phyloP scores from a whole-genome alignment of 345 rosid genomes.

The Eucalyptus erythrocorys region DNA sequence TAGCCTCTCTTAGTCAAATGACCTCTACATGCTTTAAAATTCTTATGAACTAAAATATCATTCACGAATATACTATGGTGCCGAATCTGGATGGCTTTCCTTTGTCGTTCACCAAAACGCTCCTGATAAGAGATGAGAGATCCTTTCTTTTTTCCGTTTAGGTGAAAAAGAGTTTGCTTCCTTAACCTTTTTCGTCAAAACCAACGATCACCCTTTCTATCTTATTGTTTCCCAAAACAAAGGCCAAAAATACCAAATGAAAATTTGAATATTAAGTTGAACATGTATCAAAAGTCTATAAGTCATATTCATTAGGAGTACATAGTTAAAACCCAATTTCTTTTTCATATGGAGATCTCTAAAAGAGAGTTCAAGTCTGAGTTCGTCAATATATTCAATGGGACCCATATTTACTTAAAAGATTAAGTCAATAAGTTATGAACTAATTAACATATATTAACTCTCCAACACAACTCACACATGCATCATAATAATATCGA shows the following conservation, averaged over 20 bases:
- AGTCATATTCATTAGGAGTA: too few species aligned
- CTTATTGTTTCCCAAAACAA: not conserved
- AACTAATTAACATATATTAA: too few species aligned
- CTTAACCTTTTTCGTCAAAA: not conserved
- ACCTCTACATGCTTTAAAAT: not conserved
- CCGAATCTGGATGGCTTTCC: not conserved
- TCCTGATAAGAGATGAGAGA: not conserved
- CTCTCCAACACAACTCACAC: too few species aligned
- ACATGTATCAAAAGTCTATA: accelerated
- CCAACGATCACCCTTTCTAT: not conserved
- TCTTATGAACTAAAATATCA: not conserved
- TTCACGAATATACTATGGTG: not conserved
- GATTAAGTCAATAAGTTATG: too few species aligned
- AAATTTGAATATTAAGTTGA: accelerated
- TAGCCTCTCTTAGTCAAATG: not conserved
- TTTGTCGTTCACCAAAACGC: not conserved
- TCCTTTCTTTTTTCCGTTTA: not conserved
- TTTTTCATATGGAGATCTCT: too few species aligned
- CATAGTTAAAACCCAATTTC: accelerated
- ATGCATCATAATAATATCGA: too few species aligned
- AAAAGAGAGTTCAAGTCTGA: too few species aligned
- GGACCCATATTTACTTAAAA: accelerated
- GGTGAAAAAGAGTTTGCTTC: not conserved
- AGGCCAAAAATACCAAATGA: not conserved
- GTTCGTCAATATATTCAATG: accelerated